Evolutionary conservation across 768 basidiomycete species (phyloP).

Genomic region (Tulasnella sp.): DNA sequence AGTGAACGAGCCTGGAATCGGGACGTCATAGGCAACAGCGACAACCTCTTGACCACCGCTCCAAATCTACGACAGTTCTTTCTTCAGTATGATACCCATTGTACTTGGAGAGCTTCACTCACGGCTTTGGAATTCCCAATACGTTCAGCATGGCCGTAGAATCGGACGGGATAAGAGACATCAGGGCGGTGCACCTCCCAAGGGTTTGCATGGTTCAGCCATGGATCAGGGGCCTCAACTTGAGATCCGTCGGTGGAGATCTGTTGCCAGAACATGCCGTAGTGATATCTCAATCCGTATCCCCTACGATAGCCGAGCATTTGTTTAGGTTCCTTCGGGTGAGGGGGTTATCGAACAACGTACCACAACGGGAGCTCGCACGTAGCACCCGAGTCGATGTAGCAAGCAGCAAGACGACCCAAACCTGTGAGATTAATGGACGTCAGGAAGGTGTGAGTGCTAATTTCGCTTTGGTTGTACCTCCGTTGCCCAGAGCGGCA

Average conservation of each 20-base stretch:
- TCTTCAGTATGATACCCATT: not conserved
- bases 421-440: slow-evolving; percentile 33
- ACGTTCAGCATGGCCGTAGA: slow-evolving; percentile 76
- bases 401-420: slow-evolving; percentile 94
- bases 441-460: not conserved
- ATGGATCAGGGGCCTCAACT: slow-evolving; percentile 76
- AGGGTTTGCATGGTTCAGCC: slow-evolving; percentile 79
- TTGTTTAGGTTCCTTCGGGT: not conserved
- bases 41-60: slow-evolving; percentile 88
- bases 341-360: not conserved
- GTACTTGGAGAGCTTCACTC: not conserved
- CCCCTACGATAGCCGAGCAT: slow-evolving; percentile 35
- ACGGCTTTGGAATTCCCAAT: slow-evolving; percentile 32
- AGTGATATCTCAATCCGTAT: slow-evolving; percentile 75
- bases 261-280: slow-evolving; percentile 92
- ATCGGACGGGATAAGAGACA: slow-evolving; percentile 73
- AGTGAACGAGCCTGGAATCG: slow-evolving; percentile 77
- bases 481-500: slow-evolving; percentile 90
- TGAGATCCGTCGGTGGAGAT: slow-evolving; percentile 72
- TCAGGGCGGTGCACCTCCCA: slow-evolving; percentile 75
- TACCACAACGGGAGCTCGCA: slow-evolving; percentile 77
- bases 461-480: not conserved
- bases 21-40: slow-evolving; percentile 89
- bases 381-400: slow-evolving; percentile 84
- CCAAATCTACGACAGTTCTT: slow-evolving; percentile 22